phyloP scores from a whole-genome alignment of 2,329 filamentous ascomycete species.

The Sporothrix globosa region DNA sequence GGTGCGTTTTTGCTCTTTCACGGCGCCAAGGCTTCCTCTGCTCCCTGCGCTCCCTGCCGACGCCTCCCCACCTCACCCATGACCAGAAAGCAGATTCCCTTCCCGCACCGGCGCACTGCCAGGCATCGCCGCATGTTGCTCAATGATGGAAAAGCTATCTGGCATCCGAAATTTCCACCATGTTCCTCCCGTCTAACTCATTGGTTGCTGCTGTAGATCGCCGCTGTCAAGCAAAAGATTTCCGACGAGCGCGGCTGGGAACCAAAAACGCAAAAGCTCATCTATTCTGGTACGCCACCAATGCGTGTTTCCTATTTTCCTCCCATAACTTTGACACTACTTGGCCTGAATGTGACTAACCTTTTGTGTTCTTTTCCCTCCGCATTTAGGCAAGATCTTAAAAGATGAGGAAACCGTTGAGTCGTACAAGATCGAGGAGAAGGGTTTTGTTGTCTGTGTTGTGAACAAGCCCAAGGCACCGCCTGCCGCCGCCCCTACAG shows the following conservation, averaged over 20 bases:
- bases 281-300: slow-evolving; percentile 80
- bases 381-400: slow-evolving; percentile 81
- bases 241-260: slow-evolving; percentile 93
- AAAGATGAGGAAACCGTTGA: slow-evolving; percentile 97
- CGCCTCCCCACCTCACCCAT: background rate
- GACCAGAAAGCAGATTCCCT: background rate
- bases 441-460: slow-evolving; percentile 99
- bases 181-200: background rate
- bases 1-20: slow-evolving; percentile 58
- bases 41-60: slow-evolving; percentile 34
- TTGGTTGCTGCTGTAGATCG: slow-evolving; percentile 64
- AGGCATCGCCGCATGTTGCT: background rate
- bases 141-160: background rate
- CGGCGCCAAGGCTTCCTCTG: slow-evolving; percentile 18
- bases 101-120: background rate
- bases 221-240: slow-evolving; percentile 90
- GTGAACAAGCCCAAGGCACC: slow-evolving; percentile 86
- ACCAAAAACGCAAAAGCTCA: slow-evolving; percentile 86
- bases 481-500: slow-evolving; percentile 48
- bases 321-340: background rate
- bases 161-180: too few species aligned
- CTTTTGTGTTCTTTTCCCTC: slow-evolving; percentile 23
- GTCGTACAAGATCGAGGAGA: slow-evolving; percentile 98
- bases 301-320: background rate
- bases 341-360: slow-evolving; percentile 38